phyloP scores from a whole-genome alignment of 768 basidiomycete species.

The Hypsizygus marmoreus region DNA sequence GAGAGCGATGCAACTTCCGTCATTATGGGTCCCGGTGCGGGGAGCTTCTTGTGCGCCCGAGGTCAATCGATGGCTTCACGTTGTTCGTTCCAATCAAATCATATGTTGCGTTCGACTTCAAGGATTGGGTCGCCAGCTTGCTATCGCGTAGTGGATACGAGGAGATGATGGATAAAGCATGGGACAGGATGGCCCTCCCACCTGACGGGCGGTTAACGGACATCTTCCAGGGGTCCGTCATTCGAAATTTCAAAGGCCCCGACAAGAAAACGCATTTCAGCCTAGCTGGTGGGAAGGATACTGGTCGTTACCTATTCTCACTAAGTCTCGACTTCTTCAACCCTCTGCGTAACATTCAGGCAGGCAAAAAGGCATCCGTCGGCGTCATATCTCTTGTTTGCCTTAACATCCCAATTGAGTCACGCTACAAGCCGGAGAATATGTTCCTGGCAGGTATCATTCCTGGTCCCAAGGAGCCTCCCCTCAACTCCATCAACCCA shows the following conservation, averaged over 20 bases:
- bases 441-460: slow-evolving; percentile 36
- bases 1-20: slow-evolving; percentile 13
- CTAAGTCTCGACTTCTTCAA: slow-evolving; percentile 31
- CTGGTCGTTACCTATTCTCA: slow-evolving; percentile 27
- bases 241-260: slow-evolving; percentile 27
- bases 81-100: slow-evolving; percentile 21
- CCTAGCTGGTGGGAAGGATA: slow-evolving; percentile 6
- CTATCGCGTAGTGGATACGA: slow-evolving; percentile 25
- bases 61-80: not conserved
- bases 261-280: slow-evolving; percentile 24
- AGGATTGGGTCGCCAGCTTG: slow-evolving; percentile 28
- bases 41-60: slow-evolving; percentile 8
- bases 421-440: slow-evolving; percentile 32
- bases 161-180: slow-evolving; percentile 23
- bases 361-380: slow-evolving; percentile 27
- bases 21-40: slow-evolving; percentile 6
- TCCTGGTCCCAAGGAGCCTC: slow-evolving; percentile 36
- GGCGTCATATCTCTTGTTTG: slow-evolving; percentile 35
- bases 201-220: slow-evolving; percentile 14
- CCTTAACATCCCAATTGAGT: slow-evolving; percentile 33
- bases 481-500: slow-evolving; percentile 22
- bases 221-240: slow-evolving; percentile 25
- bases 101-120: slow-evolving; percentile 23
- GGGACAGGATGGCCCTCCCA: slow-evolving; percentile 8
- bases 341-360: slow-evolving; percentile 19